Percentiles rank a stretch among this genome's conserved stretches.
Evolutionary conservation across 148 eudicot species (phyloP).

Genomic region (Chenopodium suecicum): DNA sequence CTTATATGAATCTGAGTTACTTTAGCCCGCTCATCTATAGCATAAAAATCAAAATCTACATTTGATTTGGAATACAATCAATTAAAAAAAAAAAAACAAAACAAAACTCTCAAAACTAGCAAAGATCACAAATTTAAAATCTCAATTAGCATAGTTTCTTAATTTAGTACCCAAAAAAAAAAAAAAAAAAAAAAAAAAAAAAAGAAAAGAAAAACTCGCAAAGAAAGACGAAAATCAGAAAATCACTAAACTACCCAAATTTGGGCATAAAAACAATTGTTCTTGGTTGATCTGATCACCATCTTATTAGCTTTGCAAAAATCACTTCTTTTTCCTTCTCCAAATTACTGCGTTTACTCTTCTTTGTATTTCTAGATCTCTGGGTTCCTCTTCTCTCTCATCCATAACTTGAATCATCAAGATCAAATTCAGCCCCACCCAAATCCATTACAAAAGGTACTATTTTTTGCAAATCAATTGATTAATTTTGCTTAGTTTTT

Average conservation of each 20-base stretch:
- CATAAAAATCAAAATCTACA: too few relatives aligned
- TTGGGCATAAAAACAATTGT: constrained; percentile 3
- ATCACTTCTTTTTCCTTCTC: background rate
- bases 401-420: background rate
- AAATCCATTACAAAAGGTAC: constrained; percentile 6
- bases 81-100: too few relatives aligned
- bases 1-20: too few relatives aligned
- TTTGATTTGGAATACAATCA: too few relatives aligned
- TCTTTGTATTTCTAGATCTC: constrained; percentile 14
- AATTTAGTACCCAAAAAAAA: too few relatives aligned
- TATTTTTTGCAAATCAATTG: background rate
- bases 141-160: too few relatives aligned
- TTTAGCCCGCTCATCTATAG: too few relatives aligned
- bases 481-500: background rate
- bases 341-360: background rate
- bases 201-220: too few relatives aligned
- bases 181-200: too few relatives aligned
- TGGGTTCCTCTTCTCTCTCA: background rate
- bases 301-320: constrained; percentile 8
- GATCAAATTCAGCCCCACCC: constrained; percentile 8
- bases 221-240: too few relatives aligned
- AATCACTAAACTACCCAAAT: background rate
- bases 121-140: too few relatives aligned
- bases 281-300: constrained; percentile 11
- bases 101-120: too few relatives aligned